Evolutionary conservation across 331 rosid genomes (phyloP).

Genomic region (Malus hybrid): DNA sequence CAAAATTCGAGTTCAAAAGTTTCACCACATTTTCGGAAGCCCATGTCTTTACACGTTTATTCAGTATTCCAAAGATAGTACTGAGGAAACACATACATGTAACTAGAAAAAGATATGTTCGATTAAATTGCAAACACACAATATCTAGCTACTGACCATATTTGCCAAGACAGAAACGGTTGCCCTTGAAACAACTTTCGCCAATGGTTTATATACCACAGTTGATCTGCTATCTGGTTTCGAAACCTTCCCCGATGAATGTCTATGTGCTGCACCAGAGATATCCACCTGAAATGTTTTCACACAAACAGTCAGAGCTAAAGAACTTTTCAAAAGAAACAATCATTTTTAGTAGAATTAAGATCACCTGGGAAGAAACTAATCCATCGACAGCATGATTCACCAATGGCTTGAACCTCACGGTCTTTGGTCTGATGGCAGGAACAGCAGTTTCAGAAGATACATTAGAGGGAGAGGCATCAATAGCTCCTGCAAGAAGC

Average conservation of each 20-base stretch:
- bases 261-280: constrained; percentile 27
- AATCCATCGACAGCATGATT: constrained; percentile 30
- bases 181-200: constrained; percentile 70
- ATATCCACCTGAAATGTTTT: constrained; percentile 42
- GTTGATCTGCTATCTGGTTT: constrained; percentile 40
- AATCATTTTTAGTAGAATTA: background rate
- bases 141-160: constrained; percentile 48
- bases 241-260: constrained; percentile 33
- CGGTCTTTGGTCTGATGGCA: constrained; percentile 91
- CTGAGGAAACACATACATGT: background rate
- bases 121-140: background rate
- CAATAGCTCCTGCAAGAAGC: constrained; percentile 70
- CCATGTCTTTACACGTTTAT: background rate
- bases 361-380: constrained; percentile 58
- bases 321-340: constrained; percentile 9
- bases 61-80: background rate
- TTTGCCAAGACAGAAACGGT: constrained; percentile 77
- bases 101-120: background rate
- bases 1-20: background rate
- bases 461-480: constrained; percentile 41
- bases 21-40: background rate
- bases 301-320: constrained; percentile 10
- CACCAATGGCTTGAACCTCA: constrained; percentile 61
- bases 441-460: constrained; percentile 58
- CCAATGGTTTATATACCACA: constrained; percentile 72